Conservation (phyloP, 495 filamentous ascomycete genomes). For the Xylona heveae region DNA sequence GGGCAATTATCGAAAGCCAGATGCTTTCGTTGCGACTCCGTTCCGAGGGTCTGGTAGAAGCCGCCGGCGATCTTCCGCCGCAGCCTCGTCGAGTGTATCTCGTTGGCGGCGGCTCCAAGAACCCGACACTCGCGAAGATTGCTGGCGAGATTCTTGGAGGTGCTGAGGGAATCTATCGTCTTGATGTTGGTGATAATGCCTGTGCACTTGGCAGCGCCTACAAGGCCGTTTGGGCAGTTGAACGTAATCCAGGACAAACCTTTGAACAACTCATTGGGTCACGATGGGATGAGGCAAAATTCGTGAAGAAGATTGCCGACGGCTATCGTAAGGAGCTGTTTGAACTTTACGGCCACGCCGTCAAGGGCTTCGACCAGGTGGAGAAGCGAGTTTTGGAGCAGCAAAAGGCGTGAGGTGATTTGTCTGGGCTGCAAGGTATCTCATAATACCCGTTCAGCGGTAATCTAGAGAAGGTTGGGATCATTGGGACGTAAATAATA, state of each 20-base stretch:
- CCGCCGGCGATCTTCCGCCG: constrained; percentile 32
- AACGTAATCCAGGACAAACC: constrained; percentile 41
- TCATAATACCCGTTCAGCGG: no score
- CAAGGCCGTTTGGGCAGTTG: constrained; percentile 82
- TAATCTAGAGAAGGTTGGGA: no score
- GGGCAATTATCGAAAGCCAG: constrained; percentile 84
- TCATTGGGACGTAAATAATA: no score
- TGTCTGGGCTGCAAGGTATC: no score
- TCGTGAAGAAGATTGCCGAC: constrained; percentile 58
- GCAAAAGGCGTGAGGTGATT: constrained; percentile 8
- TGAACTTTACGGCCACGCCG: constrained; percentile 49
- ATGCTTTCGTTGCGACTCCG: constrained; percentile 76
- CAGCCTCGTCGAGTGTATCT: constrained; percentile 85
- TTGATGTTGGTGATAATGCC: constrained; percentile 91
- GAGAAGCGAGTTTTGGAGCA: constrained; percentile 41
- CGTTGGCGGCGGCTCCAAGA: constrained; percentile 75
- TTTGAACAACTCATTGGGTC: constrained; percentile 73
- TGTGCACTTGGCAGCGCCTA: constrained; percentile 93
- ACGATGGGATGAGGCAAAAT: constrained; percentile 69
- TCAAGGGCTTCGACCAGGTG: constrained; percentile 63
- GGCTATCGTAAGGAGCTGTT: constrained; percentile 60
- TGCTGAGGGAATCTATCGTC: constrained; percentile 67
- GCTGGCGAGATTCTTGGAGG: constrained; percentile 78
- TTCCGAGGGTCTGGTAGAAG: constrained; percentile 47
- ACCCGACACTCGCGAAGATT: constrained; percentile 63